Conservation (phyloP, 2,329 filamentous ascomycete genomes). For the Cyclaneusma minus region DNA sequence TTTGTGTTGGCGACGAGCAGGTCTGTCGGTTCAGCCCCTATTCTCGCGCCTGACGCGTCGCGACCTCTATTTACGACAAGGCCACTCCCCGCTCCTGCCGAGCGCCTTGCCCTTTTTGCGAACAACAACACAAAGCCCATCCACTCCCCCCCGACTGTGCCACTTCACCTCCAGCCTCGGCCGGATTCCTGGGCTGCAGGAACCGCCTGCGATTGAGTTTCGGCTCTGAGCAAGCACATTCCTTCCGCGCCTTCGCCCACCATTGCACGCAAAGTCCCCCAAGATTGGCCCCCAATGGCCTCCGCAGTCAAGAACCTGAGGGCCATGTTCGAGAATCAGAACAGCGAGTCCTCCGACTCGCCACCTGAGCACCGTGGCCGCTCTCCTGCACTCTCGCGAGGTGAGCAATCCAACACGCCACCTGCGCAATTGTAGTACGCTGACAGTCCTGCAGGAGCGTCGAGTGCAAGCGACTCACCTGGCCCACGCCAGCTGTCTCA, state of each 20-base stretch:
- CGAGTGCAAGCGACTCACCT: slow-evolving; percentile 27
- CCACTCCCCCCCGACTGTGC: no score
- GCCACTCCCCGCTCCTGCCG: no score
- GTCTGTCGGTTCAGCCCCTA: no score
- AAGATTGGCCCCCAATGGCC: slow-evolving; percentile 32
- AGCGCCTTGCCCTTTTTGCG: no score
- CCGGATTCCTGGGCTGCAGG: no score
- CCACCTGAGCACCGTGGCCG: slow-evolving; percentile 42
- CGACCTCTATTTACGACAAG: no score
- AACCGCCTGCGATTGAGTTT: no score
- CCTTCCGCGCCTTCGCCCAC: slow-evolving; percentile 8
- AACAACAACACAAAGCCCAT: no score
- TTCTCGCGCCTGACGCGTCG: no score
- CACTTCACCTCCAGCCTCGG: no score
- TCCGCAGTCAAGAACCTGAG: slow-evolving; percentile 55
- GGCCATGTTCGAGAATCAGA: slow-evolving; percentile 67
- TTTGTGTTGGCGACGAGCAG: no score
- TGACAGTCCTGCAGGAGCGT: slow-evolving; percentile 3
- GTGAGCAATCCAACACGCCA: slow-evolving; percentile 21
- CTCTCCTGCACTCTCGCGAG: slow-evolving; percentile 38
- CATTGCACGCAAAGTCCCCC: slow-evolving; percentile 19
- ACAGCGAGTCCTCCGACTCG: slow-evolving; percentile 41
- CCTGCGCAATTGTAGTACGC: slow-evolving; percentile 1
- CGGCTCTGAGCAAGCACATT: no score
- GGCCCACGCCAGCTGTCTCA: slow-evolving; percentile 61